These are phyloP conservation scores for Ulmus americana DNA, from an alignment of 331 rosid genomes.

Conservation along the genomic window DNA sequence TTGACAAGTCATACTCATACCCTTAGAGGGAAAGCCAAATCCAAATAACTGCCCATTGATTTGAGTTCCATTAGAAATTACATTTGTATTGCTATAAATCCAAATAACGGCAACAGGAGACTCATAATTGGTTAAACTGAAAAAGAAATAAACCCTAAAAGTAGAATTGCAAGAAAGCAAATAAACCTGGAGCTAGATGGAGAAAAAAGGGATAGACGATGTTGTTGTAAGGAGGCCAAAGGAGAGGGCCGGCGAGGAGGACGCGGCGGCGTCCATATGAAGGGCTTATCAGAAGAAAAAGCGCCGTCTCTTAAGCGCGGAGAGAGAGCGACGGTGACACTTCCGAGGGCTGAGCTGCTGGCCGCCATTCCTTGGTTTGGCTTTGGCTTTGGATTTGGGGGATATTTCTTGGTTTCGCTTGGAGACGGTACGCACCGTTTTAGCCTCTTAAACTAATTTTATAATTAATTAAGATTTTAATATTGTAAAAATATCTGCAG, in stretches of 20 bases:
- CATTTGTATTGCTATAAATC: not conserved
- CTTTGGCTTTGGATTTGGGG: not conserved
- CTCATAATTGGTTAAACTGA: not conserved
- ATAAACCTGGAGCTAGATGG: not conserved
- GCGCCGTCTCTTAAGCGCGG: not conserved
- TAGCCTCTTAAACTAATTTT: too few relatives aligned
- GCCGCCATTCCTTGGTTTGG: conserved; percentile 26
- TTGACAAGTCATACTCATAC: too few relatives aligned
- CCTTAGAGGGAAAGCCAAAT: too few relatives aligned
- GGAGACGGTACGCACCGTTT: not conserved
- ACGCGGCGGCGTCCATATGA: not conserved
- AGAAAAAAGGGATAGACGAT: conserved; percentile 20
- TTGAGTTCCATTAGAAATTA: not conserved
- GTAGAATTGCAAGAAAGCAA: not conserved
- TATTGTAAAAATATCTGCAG: too few relatives aligned
- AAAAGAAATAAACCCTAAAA: not conserved
- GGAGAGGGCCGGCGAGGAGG: conserved; percentile 17
- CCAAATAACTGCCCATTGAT: too few relatives aligned
- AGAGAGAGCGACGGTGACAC: conserved; percentile 12
- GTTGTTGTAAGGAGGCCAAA: conserved; percentile 11
- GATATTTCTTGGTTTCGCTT: not conserved
- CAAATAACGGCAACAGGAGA: not conserved
- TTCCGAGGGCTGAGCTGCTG: conserved; percentile 26
- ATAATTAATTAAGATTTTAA: too few relatives aligned
- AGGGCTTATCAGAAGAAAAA: not conserved